Base-by-base conservation (phyloP, 2,329 filamentous ascomycete species). In the Claviceps sp. region DNA sequence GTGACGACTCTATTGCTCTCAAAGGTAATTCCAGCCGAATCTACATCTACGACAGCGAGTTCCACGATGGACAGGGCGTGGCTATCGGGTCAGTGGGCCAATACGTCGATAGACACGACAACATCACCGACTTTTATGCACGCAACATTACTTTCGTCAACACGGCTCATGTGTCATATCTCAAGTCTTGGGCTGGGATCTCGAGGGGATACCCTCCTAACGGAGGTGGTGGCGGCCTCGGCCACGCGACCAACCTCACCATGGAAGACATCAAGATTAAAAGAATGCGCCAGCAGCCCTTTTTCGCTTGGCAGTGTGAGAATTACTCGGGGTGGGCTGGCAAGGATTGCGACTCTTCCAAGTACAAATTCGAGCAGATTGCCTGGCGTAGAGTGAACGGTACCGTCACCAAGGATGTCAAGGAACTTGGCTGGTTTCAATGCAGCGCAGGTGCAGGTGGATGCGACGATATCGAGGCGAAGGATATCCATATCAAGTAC, bases 131-230 rank as follows among this genome's bases (percentile, higher is more conserved):
- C 52, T 65, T 81, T 39, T 67, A 64, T 5, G 74, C 68, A 1
- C 64, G 67, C 8, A 75, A 79, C 57, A 68, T 78, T 37, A 66
- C 64, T 2, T 70, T 71, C 50, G 56, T 68, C 47, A 68, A 73
- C 53, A 77, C 73, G 4, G 58, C 68, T 1, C 71, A 77, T 55
- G 73, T 68, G 1, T 69, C 68, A n/a, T 77, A 78, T 56, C 61
- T 81, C 54, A 81, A 82, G 65, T 81, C 77, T 0, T 82, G 78
- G 78, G 76, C 75, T 0, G 76, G 74, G 17, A 62, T 73, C 10
- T 68, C 68, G 39, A 67, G 68, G 30, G 73, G 75, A 17, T 74
- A 71, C 49, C 75, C 75, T 1, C 77, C 77, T 1, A 81, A 82
- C 56, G 77, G 78, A 16, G 78, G 77, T 2, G 77, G 77, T 11